Percentiles rank a stretch among this genome's conserved stretches.
These are phyloP conservation scores for Carallia pectinifolia DNA, from an alignment of 345 rosid genomes.

Conservation along the genomic window DNA sequence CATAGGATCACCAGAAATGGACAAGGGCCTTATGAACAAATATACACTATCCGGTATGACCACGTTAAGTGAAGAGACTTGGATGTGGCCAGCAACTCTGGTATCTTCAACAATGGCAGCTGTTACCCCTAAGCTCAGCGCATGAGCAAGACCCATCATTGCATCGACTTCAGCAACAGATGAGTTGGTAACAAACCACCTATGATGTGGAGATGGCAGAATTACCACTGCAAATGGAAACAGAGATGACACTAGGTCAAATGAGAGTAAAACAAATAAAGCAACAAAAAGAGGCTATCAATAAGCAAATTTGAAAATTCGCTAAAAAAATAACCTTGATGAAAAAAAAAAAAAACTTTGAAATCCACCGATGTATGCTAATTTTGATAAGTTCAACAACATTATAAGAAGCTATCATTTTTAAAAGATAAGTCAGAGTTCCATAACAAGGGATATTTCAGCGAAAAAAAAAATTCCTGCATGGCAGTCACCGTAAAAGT, in stretches of 20 bases:
- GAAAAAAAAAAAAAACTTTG: background rate
- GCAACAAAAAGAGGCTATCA: background rate
- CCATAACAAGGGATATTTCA: background rate
- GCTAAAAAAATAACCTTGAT: background rate
- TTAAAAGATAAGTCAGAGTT: background rate
- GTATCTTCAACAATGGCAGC: constrained; percentile 78
- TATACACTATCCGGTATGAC: constrained; percentile 65
- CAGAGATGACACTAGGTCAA: constrained; percentile 19
- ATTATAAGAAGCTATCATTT: background rate
- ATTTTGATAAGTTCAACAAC: background rate
- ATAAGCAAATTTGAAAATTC: background rate
- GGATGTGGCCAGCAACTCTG: constrained; percentile 84
- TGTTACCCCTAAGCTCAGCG: constrained; percentile 68
- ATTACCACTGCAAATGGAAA: constrained; percentile 60
- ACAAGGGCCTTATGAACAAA: constrained; percentile 58
- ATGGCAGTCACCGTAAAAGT: constrained; percentile 9
- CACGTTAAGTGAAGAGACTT: constrained; percentile 76
- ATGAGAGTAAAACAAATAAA: constrained; percentile 13
- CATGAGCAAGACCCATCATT: constrained; percentile 52
- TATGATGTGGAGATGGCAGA: constrained; percentile 76
- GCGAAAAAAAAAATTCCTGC: background rate
- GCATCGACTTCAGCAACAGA: constrained; percentile 73
- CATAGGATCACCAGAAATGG: constrained; percentile 48
- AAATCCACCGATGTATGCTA: background rate
- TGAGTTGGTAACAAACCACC: constrained; percentile 68